Evolutionary conservation across 106 monocot genomes (phyloP), one percentile per base, ranked within the genome.

Genomic region (Ottelia alismoides): DNA sequence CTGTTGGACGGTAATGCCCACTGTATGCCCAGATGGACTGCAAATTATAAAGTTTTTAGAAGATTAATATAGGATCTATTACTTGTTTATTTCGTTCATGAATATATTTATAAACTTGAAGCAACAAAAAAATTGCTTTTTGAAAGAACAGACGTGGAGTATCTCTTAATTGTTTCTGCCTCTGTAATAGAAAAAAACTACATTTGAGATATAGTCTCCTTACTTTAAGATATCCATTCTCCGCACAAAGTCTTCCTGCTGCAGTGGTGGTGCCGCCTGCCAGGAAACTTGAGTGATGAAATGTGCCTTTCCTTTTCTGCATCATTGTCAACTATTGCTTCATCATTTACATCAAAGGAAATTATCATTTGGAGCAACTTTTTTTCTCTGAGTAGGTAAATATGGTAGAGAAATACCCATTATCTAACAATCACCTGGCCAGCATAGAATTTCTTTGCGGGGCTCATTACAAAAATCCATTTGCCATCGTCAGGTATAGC

Each of bases 1-100:
- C 92, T 0, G 82, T 92, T 46, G 92, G 92, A 12, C 62, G 81
- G 55, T 92, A 92, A 70, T 92, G 92, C 21, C 92, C 92, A 69
- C 92, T 92, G 58, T 92, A 79, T 25, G 86, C 82, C 92, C 92
- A 86, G n/a, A 76, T 51, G 48, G 80, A 72, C 80, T 76, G 50
- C 30, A 49, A 21, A 51, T 25, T 4, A n/a, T 25, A 9, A 50
- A 59, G n/a, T 29, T 28, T 3, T 1, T 1, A 57, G 11, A 21
- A 32, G 29, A 28, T 19, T 17, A 17, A 28, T 35, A 6, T 6
- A 12, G 12, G 12, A 12, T 6, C 12, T 3, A 5, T 35, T 3
- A 35, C 35, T 6, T 35, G 5, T 12, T 12, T 12, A 17, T 54
- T 6, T n/a, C n/a, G n/a, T n/a, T n/a, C n/a, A n/a, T n/a, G n/a